These are phyloP conservation scores for Russula griseocarnosa DNA, from an alignment of 768 basidiomycete species.

Conservation along the genomic window DNA sequence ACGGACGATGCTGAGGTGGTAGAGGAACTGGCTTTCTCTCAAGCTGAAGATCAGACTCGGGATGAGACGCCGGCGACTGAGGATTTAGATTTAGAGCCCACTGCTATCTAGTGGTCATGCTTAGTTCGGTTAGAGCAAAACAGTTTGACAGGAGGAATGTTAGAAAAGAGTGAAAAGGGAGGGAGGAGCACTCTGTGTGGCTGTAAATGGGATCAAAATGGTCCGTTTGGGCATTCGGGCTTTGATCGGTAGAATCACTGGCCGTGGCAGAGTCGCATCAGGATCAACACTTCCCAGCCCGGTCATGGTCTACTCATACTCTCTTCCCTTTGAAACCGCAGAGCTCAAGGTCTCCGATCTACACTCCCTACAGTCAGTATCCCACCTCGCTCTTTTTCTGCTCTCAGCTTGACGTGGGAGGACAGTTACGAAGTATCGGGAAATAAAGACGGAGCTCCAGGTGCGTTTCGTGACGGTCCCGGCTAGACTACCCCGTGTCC, in stretches of 20 bases:
- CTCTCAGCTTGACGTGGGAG: not conserved
- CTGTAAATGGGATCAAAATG: slow-evolving; percentile 11
- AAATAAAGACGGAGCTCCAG: slow-evolving; percentile 24
- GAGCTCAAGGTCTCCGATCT: slow-evolving; percentile 28
- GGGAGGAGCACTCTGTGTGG: not conserved
- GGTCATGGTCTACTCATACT: slow-evolving; percentile 21
- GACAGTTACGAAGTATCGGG: slow-evolving; percentile 29
- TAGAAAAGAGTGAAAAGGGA: not conserved
- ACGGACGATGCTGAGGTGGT: not conserved
- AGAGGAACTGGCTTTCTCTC: not conserved
- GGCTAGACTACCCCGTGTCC: not conserved
- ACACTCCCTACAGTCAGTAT: slow-evolving; percentile 26
- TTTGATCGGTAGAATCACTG: not conserved
- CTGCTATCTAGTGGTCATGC: not conserved
- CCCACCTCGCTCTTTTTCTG: not conserved
- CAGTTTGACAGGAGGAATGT: slow-evolving; percentile 3
- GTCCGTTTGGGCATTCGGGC: slow-evolving; percentile 14
- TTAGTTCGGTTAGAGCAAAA: not conserved
- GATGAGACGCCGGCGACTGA: not conserved
- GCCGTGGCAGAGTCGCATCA: not conserved
- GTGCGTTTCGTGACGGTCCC: slow-evolving; percentile 12
- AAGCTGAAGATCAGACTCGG: not conserved
- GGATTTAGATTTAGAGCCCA: not conserved
- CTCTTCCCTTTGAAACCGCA: slow-evolving; percentile 20
- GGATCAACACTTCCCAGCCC: no score